These are phyloP conservation scores for Eucalyptus erythrocorys DNA, from an alignment of 345 rosid genomes.

Conservation along the genomic window DNA sequence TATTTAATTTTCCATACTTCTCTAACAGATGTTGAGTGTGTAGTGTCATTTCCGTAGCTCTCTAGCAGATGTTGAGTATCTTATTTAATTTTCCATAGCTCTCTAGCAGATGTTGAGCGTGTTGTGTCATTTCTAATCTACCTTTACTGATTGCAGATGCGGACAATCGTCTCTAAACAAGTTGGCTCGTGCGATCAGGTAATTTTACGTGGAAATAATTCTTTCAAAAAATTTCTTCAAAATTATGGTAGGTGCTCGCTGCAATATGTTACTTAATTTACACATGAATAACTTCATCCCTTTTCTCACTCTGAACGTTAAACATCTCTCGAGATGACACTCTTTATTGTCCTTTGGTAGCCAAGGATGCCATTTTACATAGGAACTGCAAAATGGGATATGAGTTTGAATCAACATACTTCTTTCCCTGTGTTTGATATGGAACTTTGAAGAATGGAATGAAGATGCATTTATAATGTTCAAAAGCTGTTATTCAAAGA, in stretches of 20 bases:
- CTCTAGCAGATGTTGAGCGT: neutral
- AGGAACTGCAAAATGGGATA: neutral
- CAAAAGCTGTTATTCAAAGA: neutral
- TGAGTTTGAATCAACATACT: neutral
- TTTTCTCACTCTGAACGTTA: neutral
- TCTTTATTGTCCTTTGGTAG: neutral
- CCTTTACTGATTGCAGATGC: constrained; percentile 5
- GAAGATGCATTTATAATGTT: neutral
- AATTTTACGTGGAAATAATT: neutral
- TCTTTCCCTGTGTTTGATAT: neutral
- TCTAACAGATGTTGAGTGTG: neutral
- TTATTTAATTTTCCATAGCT: neutral
- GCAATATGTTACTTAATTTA: neutral
- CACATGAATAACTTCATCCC: neutral
- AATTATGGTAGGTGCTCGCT: neutral
- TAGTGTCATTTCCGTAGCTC: neutral
- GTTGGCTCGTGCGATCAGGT: constrained; percentile 82
- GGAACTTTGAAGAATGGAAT: neutral
- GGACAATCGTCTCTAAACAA: constrained; percentile 88
- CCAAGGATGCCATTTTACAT: neutral
- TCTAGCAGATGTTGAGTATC: constrained; percentile 16
- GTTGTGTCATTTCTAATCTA: neutral
- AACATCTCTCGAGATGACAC: neutral
- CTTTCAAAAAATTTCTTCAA: no score
- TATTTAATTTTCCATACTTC: neutral